Base-by-base conservation (phyloP, 106 monocot genomes). In the Acorus calamus region DNA sequence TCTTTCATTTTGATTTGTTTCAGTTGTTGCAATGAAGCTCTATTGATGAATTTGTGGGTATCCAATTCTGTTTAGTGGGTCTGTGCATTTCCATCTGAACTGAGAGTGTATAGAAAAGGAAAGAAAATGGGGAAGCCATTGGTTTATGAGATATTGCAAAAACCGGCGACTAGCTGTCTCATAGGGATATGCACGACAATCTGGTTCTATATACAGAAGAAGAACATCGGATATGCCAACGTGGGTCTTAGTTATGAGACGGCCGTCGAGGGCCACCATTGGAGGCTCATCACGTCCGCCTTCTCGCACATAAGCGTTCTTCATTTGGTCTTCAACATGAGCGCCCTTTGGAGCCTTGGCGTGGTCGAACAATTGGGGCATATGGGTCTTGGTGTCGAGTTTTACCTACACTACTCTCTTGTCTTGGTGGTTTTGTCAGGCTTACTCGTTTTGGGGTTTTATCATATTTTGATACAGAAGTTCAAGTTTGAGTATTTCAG, bases 151-250 rank as follows among this genome's bases (percentile, higher is more conserved):
- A 91, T 96, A 12, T 71, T 66, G 70, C 64, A 96, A 62, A 96
- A 96, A 50, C 96, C 96, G 14, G 96, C 87, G 0, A 96, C 69
- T 6, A 96, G 85, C 54, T 80, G 77, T 49, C 70, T 91, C 56
- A 96, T 96, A 51, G 82, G 71, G 42, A 56, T 87, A 43, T 96
- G 96, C 71, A 69, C 74, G 13, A 53, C 72, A 43, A 75, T 91
- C 61, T 91, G 91, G 91, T 91, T 87, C 72, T 83, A 76, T 73
- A 91, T 96, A 57, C 96, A 91, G 57, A 96, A 91, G 80, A 87
- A 83, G 47, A 73, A 80, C 60, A 78, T 91, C 14, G 80, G 91
- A 7, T 96, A 96, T 11, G 9, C 76, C 12, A 55, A 78, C 28
- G 90, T 96, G 12, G 96, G 96, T 0, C 70, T 96, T 60, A 91